Evolutionary conservation across 2,329 filamentous ascomycete genomes (phyloP).

Genomic region (Phoma herbarum): DNA sequence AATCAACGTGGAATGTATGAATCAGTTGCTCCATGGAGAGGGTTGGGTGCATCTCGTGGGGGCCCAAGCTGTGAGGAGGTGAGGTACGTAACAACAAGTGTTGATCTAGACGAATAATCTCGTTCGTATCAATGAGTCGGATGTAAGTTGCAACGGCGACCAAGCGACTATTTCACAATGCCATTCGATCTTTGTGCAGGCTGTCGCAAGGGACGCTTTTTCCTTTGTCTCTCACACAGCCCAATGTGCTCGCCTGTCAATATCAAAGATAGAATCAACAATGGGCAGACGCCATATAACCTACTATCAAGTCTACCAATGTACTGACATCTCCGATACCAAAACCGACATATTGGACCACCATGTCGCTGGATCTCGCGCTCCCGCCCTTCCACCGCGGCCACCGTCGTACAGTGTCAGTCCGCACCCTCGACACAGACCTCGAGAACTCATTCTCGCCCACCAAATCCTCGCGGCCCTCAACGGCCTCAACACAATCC

Average conservation of each 20-base stretch:
- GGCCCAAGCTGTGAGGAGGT: not conserved
- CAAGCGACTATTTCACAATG: not conserved
- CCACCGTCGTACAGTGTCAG: not conserved
- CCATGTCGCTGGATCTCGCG: not conserved
- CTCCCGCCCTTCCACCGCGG: not conserved
- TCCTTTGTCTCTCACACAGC: not conserved
- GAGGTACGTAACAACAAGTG: not conserved
- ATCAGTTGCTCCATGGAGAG: not conserved
- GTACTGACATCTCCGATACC: not conserved
- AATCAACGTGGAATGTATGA: not conserved
- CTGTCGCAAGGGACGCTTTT: not conserved
- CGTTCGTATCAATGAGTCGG: not conserved
- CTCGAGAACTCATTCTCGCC: conserved; percentile 21
- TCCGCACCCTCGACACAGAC: not conserved
- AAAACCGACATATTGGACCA: not conserved
- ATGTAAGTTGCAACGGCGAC: not conserved
- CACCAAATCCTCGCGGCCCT: conserved; percentile 26
- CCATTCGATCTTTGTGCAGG: not conserved
- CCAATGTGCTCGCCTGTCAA: not conserved
- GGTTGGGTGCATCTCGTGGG: not conserved
- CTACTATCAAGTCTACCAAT: not conserved
- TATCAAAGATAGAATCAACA: not conserved
- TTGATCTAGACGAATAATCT: not conserved
- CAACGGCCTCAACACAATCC: not conserved
- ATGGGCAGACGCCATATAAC: conserved; percentile 1